Base-by-base conservation (phyloP, 2,329 filamentous ascomycete genomes). In the Alternaria brassicicola region DNA sequence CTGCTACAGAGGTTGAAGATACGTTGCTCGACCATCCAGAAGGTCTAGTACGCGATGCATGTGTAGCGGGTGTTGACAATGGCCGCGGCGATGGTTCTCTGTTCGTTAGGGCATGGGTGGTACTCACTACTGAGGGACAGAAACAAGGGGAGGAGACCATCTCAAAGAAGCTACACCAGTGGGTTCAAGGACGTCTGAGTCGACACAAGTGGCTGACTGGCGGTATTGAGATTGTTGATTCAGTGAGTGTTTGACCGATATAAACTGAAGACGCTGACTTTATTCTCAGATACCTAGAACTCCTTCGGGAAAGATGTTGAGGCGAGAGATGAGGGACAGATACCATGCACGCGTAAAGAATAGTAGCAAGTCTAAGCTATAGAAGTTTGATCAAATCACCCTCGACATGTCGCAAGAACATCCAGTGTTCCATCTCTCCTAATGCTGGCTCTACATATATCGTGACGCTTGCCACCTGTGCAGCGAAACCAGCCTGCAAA, bases 1-100 rank as follows among this genome's bases (percentile, higher is more conserved):
- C 81, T 6, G 81, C 81, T 2, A 80, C 80, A 0, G 81, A 83
- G 49, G 72, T 83, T 1, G 81, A 83, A 67, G 79, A 75, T n/a
- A 67, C 77, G n/a, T 65, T 83, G 3, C 63, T 82, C 3, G 71
- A 76, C 2, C 79, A 83, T 62, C 76, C 77, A 0, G 66, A 70
- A 8, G 49, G 54, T 0, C 52, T 75, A 12, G 70, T 72, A 0
- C 49, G 64, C 9, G 71, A 74, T 64, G 66, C 70, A 1, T 74
- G 72, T 51, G 72, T 74, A 17, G 70, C 69, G 4, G 70, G 71
- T n/a, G 71, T 75, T 1, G 69, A 74, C 31, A 70, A 70, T 39
- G 66, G 64, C 10, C 49, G 70, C 3, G 70, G 71, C 2, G 71
- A 74, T 60, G 70, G 70, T 1, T 69, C 65, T 45, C 33, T 74